Evolutionary conservation across 2,329 filamentous ascomycete species (phyloP), one percentile per base, ranked within the genome.

Genomic region (Cordyceps tenuipes): DNA sequence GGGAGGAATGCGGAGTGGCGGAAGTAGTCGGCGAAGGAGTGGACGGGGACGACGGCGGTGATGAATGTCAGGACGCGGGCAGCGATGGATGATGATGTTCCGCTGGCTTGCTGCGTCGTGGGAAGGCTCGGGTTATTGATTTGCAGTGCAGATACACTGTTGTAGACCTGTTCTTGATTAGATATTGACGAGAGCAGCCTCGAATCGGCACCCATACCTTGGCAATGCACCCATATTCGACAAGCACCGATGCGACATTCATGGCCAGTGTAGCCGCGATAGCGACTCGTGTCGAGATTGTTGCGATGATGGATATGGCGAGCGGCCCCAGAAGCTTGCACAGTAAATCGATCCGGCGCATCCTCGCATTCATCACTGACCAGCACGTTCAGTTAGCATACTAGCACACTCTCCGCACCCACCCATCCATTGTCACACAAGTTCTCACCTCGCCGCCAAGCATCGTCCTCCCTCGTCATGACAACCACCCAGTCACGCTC

Each of bases 311-410:
- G 1, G 81, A 77, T 36, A 86, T 80, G n/a, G 75, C 72, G 2
- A 86, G 71, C 0, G 83, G 83, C 0, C 79, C 82, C 1, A 82
- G 60, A 1, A 86, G 73, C 64, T 86, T 86, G 71, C 82, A 85
- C 17, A 81, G 68, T 5, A 86, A 72, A 61, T 86, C 83, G 49
- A 86, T 85, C 5, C 83, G 77, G n/a, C 83, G 77, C 79, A 86
- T 84, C n/a, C 75, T 74, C 2, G 82, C 77, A 66, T 85, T 86
- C 29, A 85, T 68, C 7, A 71, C 75, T 71, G 62, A 43, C 34
- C 17, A 57, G 62, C n/a, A 63, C 19, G 59, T 44, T 41, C n/a
- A n/a, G n/a, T n/a, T n/a, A n/a, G n/a, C n/a, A n/a, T 47, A 66
- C 7, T 29, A 6, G 7, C 62, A 5, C 2, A 13, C 6, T 1